A percentile compares a stretch with the other conserved stretches of the same genome.
Conservation (phyloP, 306 rosid species). For the Alnus rubra region DNA sequence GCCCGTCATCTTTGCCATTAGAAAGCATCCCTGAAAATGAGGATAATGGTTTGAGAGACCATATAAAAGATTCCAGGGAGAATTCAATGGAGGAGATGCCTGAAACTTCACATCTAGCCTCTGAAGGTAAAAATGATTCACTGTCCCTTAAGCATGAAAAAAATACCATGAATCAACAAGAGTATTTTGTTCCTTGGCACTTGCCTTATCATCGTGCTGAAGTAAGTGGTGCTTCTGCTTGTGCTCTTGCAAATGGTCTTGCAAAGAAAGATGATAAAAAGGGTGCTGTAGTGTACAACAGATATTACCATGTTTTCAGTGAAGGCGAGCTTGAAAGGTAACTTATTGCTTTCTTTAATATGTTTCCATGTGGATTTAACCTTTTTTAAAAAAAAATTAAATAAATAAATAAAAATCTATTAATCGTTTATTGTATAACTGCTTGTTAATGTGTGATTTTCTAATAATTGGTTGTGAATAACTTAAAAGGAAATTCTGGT, state of each 20-base stretch:
- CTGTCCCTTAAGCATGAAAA: constrained; percentile 35
- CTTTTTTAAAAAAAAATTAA: too few relatives aligned
- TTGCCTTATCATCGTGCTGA: constrained; percentile 98
- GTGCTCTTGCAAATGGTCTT: constrained; percentile 81
- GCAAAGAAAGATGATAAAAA: constrained; percentile 89
- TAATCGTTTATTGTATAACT: not conserved
- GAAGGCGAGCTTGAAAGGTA: constrained; percentile 99
- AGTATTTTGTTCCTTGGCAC: constrained; percentile 96
- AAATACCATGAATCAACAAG: constrained; percentile 59
- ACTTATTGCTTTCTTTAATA: constrained; percentile 4
- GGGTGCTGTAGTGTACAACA: constrained; percentile 81
- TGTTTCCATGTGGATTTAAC: constrained; percentile 10
- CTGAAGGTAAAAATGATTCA: constrained; percentile 17
- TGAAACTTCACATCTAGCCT: constrained; percentile 27
- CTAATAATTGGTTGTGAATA: constrained; percentile 16
- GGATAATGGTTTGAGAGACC: constrained; percentile 45
- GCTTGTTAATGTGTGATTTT: not conserved
- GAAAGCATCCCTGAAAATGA: constrained; percentile 83
- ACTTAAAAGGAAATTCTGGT: constrained; percentile 15
- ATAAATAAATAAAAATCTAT: too few relatives aligned
- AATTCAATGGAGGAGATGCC: constrained; percentile 25
- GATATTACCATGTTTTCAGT: constrained; percentile 94
- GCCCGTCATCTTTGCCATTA: constrained; percentile 50
- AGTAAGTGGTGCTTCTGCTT: constrained; percentile 78
- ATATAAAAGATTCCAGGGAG: constrained; percentile 36